A percentile compares a stretch with the other conserved stretches of the same genome.
Conservation (phyloP, 805 yeast genomes). For the Ogataea thermomethanolica region DNA sequence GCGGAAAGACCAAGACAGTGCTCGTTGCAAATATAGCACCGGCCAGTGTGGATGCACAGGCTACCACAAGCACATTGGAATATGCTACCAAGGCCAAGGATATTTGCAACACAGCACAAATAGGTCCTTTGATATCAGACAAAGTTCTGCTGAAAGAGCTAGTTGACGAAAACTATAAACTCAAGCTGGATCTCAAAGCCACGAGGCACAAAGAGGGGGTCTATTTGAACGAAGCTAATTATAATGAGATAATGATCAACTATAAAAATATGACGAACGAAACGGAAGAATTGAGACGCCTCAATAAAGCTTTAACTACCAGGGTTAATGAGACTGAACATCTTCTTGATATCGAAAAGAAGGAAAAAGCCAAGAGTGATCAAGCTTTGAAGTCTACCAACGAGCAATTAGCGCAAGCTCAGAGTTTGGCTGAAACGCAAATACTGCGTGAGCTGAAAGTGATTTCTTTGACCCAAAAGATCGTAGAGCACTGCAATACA, state of each 20-base stretch:
- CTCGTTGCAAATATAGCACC: constrained; percentile 88
- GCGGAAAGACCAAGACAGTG: constrained; percentile 84
- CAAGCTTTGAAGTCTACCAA: constrained; percentile 26
- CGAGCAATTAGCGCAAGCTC: constrained; percentile 29
- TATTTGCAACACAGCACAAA: constrained; percentile 49
- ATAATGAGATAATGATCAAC: constrained; percentile 47
- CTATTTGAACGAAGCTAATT: constrained; percentile 57
- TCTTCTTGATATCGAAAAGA: constrained; percentile 18
- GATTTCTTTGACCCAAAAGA: constrained; percentile 9
- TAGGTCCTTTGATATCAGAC: constrained; percentile 43
- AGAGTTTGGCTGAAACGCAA: constrained; percentile 31
- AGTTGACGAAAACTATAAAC: constrained; percentile 41
- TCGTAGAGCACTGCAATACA: constrained; percentile 29
- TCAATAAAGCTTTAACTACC: constrained; percentile 36
- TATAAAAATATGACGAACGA: constrained; percentile 49
- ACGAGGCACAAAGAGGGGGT: constrained; percentile 64
- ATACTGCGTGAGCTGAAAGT: constrained; percentile 13
- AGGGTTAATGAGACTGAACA: constrained; percentile 32
- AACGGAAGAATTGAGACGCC: constrained; percentile 43
- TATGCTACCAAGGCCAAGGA: constrained; percentile 57
- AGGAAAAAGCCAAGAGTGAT: constrained; percentile 23
- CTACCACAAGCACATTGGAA: constrained; percentile 50
- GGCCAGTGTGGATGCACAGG: constrained; percentile 43
- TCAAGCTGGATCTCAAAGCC: constrained; percentile 54
- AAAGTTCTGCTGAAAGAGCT: constrained; percentile 43